Evolutionary conservation across 208 protist species (phyloP).

Genomic region (Leishmania guyanensis): DNA sequence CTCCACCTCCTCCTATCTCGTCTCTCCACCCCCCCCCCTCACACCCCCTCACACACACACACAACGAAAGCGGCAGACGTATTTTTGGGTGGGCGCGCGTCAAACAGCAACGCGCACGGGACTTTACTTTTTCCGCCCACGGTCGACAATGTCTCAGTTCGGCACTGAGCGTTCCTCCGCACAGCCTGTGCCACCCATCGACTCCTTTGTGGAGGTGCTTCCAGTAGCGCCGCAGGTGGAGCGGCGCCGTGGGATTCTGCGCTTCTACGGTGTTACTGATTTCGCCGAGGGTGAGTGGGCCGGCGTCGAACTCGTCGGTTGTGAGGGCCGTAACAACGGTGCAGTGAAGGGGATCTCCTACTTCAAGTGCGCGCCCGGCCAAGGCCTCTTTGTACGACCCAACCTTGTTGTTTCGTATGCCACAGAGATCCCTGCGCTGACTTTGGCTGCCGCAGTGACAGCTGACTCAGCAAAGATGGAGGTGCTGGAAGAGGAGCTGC

Average conservation of each 20-base stretch:
- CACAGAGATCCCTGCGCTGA: neutral
- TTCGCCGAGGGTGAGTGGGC: slow-evolving; percentile 64
- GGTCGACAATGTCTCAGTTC: neutral
- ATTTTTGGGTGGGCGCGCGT: neutral
- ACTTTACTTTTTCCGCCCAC: neutral
- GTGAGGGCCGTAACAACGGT: slow-evolving; percentile 50
- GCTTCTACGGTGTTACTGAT: slow-evolving; percentile 52
- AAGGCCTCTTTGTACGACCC: slow-evolving; percentile 64
- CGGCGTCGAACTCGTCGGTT: slow-evolving; percentile 60
- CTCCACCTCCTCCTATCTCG: neutral
- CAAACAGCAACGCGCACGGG: neutral
- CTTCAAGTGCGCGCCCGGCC: slow-evolving; percentile 50
- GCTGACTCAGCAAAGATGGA: slow-evolving; percentile 2
- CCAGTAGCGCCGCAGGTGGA: slow-evolving; percentile 36
- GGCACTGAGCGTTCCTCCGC: neutral
- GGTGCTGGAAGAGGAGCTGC: slow-evolving; percentile 8
- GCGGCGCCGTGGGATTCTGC: slow-evolving; percentile 60
- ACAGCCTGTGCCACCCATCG: slow-evolving; percentile 12
- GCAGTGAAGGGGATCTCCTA: slow-evolving; percentile 48
- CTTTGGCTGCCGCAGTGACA: neutral
- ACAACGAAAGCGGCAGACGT: neutral
- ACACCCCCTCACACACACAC: neutral
- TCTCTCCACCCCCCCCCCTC: neutral
- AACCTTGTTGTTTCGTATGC: slow-evolving; percentile 45
- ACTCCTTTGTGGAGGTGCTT: slow-evolving; percentile 50